Conservation (phyloP, 2,329 filamentous ascomycete genomes). For the Phaeosphaeriaceae sp. region DNA sequence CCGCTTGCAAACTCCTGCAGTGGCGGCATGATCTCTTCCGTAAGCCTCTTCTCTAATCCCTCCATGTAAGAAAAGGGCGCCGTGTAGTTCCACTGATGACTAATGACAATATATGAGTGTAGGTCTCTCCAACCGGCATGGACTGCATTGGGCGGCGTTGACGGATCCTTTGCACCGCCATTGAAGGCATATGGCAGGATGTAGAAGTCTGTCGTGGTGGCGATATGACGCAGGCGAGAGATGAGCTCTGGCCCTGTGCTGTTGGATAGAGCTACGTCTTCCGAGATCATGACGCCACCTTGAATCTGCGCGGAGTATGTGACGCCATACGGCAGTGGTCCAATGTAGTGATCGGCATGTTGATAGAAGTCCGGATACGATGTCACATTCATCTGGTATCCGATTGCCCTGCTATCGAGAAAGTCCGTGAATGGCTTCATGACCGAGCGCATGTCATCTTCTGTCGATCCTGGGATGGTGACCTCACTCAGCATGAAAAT, state of each 20-base stretch:
- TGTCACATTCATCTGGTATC: conserved; percentile 6
- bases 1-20: conserved; percentile 28
- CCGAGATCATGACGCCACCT: conserved; percentile 14
- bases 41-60: conserved; percentile 21
- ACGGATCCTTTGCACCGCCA: not conserved
- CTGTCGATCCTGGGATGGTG: conserved; percentile 13
- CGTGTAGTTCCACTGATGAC: conserved; percentile 6
- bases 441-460: conserved; percentile 2
- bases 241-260: not conserved
- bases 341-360: conserved; percentile 13
- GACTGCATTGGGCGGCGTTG: conserved; percentile 16
- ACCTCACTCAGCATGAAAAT: conserved; percentile 7
- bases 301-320: conserved; percentile 8
- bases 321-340: conserved; percentile 20
- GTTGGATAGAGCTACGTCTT: not conserved
- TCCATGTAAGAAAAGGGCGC: conserved; percentile 17
- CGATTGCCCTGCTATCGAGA: not conserved
- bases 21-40: conserved; percentile 30
- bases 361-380: conserved; percentile 2
- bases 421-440: conserved; percentile 1
- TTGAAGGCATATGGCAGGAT: conserved; percentile 6
- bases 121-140: conserved; percentile 23
- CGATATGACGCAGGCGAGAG: not conserved
- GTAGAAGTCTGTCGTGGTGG: conserved; percentile 3
- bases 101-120: conserved; percentile 8